Evolutionary conservation across 2,329 filamentous ascomycete species (phyloP).

Genomic region (Trichoderma breve): DNA sequence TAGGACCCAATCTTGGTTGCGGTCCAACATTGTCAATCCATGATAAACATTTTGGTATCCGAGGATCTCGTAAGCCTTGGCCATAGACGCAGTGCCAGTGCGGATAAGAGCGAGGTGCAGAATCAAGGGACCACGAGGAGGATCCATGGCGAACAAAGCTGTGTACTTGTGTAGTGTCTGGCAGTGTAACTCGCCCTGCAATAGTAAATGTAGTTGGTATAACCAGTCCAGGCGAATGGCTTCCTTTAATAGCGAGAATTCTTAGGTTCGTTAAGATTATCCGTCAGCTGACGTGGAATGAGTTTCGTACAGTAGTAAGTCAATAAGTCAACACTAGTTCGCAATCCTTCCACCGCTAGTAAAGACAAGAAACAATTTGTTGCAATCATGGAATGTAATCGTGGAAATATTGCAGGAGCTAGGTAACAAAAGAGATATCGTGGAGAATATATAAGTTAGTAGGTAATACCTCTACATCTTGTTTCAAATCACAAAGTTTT

Average conservation of each 20-base stretch:
- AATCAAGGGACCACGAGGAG: constrained; percentile 30
- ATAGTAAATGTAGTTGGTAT: not conserved
- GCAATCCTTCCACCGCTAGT: not conserved
- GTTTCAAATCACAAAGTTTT: not conserved
- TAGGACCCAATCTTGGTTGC: constrained; percentile 26
- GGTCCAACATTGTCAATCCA: constrained; percentile 28
- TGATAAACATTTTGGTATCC: constrained; percentile 37
- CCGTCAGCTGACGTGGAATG: not conserved
- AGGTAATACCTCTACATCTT: no score
- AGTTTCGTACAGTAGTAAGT: not conserved
- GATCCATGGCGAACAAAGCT: not conserved
- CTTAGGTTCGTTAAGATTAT: not conserved
- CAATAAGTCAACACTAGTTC: not conserved
- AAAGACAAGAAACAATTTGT: not conserved
- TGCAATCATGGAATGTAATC: not conserved
- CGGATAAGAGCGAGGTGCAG: constrained; percentile 33
- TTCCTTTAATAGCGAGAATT: not conserved
- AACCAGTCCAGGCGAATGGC: not conserved
- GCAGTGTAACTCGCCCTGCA: not conserved
- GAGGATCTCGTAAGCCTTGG: constrained; percentile 32
- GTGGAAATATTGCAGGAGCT: not conserved
- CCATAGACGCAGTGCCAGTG: constrained; percentile 37
- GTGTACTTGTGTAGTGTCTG: not conserved
- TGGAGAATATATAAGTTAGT: not conserved
- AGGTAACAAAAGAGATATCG: not conserved